Conservation (phyloP, 768 basidiomycete species). For the Tulasnella sp. region DNA sequence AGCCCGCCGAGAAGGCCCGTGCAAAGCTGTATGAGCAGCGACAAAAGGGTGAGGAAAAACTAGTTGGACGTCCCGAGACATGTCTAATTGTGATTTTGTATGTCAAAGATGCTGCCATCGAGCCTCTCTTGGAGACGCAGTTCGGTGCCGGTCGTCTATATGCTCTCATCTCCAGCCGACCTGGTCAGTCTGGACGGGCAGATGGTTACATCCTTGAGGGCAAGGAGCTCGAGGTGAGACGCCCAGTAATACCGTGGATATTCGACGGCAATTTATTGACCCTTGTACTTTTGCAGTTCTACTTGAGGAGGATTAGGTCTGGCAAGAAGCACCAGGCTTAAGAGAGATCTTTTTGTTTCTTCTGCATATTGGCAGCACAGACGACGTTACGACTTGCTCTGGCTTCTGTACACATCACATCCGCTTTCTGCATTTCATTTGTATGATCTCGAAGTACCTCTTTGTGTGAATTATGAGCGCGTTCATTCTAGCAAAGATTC, state of each 20-base stretch:
- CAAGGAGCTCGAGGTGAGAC: slow-evolving; percentile 83
- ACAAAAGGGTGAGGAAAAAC: slow-evolving; percentile 63
- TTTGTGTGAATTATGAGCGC: not conserved
- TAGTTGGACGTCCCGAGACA: not conserved
- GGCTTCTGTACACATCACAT: not conserved
- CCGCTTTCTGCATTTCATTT: not conserved
- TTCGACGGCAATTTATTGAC: not conserved
- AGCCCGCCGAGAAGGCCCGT: slow-evolving; percentile 73
- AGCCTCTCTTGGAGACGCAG: slow-evolving; percentile 76
- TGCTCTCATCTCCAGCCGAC: slow-evolving; percentile 85
- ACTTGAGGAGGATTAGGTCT: slow-evolving; percentile 83
- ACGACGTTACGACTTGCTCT: not conserved
- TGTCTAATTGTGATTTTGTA: not conserved
- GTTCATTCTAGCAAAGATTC: not conserved
- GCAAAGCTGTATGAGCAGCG: slow-evolving; percentile 78
- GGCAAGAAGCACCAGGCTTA: slow-evolving; percentile 80
- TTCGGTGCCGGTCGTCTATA: slow-evolving; percentile 94
- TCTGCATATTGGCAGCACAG: not conserved
- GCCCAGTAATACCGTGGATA: not conserved
- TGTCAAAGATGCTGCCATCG: slow-evolving; percentile 72
- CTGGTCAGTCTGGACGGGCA: slow-evolving; percentile 91
- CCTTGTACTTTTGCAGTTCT: slow-evolving; percentile 48
- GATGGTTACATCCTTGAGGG: slow-evolving; percentile 98
- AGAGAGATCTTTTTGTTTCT: not conserved
- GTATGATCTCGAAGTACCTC: not conserved